Evolutionary conservation across 192 early-diverging fungal species (phyloP), one percentile per base, ranked within the genome.

Genomic region (Coemansia sp.): DNA sequence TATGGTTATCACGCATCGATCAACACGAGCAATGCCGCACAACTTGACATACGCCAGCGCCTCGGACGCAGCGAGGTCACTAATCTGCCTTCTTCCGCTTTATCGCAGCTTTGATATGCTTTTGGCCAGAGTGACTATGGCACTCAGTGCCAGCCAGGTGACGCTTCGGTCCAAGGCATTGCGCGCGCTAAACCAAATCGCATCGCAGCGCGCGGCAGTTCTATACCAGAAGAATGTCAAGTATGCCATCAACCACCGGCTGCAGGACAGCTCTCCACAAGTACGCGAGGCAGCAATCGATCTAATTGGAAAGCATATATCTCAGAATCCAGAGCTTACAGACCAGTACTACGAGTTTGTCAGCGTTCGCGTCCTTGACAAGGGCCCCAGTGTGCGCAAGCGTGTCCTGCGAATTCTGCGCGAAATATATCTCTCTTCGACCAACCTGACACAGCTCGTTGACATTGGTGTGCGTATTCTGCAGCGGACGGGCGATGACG

Each of bases 281-380:
- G 96, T 98, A 17, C 87, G 96, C 33, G 96, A 96, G 81, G 92
- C 91, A 10, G 91, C 94, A 6, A 88, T 95, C n/a, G 91, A 96
- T 55, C 69, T 98, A 30, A 85, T 96, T 33, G 92, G 92, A 18
- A 91, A 89, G 59, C 92, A 94, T 64, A 72, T 95, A 51, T 83
- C 88, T 5, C 82, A 85, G 57, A 86, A 89, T 33, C 75, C 82
- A 8, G 83, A 75, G 52, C 83, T 96, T 18, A 84, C 89, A 1
- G 71, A 67, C 28, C 84, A 93, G 58, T 93, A 96, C 68, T 96
- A 94, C 64, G 85, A 88, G 32, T 76, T 92, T 42, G 83, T 96
- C 45, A 90, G 89, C 57, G 90, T 88, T 8, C 79, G 95, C 29
- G 85, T 95, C 3, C 78, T 94, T 62, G 96, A 98, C 80, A 93